These are phyloP conservation scores for Cordyceps cateniannulata DNA, from an alignment of 2,329 filamentous ascomycete species.

Conservation along the genomic window DNA sequence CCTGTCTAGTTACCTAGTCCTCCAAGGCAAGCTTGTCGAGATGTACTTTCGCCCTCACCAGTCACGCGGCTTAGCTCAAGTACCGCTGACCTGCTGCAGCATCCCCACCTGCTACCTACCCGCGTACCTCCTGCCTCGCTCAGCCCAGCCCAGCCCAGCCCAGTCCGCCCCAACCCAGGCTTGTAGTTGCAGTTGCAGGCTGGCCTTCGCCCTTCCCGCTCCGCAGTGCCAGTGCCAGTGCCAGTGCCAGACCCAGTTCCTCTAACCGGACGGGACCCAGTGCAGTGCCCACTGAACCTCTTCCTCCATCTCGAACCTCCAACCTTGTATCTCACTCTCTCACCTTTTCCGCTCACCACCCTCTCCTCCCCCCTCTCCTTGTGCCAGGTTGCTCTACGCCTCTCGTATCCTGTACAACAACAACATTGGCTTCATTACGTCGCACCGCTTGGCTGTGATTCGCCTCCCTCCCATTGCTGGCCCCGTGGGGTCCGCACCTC, in stretches of 20 bases:
- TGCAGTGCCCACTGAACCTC: no score
- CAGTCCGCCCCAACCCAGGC: not conserved
- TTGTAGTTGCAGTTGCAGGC: no score
- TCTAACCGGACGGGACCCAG: no score
- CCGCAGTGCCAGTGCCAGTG: not conserved
- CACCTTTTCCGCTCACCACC: not conserved
- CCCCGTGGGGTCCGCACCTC: conserved; percentile 15
- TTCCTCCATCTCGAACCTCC: conserved; percentile 5
- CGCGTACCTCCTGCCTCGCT: not conserved
- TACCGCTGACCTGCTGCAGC: not conserved
- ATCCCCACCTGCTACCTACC: not conserved
- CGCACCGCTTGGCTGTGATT: conserved; percentile 6
- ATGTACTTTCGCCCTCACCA: not conserved
- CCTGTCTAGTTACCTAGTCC: not conserved
- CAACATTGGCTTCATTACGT: conserved; percentile 3
- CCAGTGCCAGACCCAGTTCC: no score
- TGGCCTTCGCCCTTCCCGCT: not conserved
- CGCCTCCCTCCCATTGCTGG: conserved; percentile 10
- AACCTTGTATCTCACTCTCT: conserved; percentile 5
- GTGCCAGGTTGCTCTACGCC: not conserved
- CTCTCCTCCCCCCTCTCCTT: not conserved
- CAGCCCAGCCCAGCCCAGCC: not conserved
- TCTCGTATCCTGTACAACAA: not conserved
- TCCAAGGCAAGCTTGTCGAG: not conserved
- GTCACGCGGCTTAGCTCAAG: not conserved